Evolutionary conservation across 2,329 filamentous ascomycete genomes (phyloP).

Genomic region (Aaosphaeria arxii): DNA sequence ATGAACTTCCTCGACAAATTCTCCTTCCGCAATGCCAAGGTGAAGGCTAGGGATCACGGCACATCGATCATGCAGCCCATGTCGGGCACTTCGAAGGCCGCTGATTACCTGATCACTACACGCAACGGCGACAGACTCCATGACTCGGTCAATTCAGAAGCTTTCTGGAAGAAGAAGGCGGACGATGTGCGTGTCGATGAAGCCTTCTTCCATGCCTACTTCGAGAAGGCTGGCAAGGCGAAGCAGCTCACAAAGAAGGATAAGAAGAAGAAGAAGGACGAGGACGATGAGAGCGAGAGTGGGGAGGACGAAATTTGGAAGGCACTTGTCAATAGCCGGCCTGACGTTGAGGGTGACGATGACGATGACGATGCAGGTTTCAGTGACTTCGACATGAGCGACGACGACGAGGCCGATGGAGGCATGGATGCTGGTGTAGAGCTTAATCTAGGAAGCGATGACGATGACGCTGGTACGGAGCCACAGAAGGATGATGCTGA

Average conservation of each 20-base stretch:
- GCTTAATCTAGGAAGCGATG: slow-evolving; percentile 48
- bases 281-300: slow-evolving; percentile 48
- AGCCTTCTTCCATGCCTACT: slow-evolving; percentile 98
- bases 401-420: slow-evolving; percentile 45
- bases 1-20: slow-evolving; percentile 97
- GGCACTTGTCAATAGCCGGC: slow-evolving; percentile 76
- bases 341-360: slow-evolving; percentile 70
- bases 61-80: slow-evolving; percentile 96
- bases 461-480: slow-evolving; percentile 40
- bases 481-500: slow-evolving; percentile 20
- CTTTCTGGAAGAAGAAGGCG: slow-evolving; percentile 89
- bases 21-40: slow-evolving; percentile 92
- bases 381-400: slow-evolving; percentile 49
- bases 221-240: slow-evolving; percentile 62
- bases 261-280: slow-evolving; percentile 47
- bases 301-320: slow-evolving; percentile 86
- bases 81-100: slow-evolving; percentile 57
- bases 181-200: slow-evolving; percentile 87
- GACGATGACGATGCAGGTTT: slow-evolving; percentile 55
- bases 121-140: slow-evolving; percentile 57
- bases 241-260: slow-evolving; percentile 56
- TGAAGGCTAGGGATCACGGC: slow-evolving; percentile 63
- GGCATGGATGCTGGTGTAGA: slow-evolving; percentile 42
- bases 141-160: slow-evolving; percentile 75
- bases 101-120: slow-evolving; percentile 60